These are phyloP conservation scores for Rhodotorula kratochvilovae DNA, from an alignment of 768 basidiomycete species.

Conservation along the genomic window DNA sequence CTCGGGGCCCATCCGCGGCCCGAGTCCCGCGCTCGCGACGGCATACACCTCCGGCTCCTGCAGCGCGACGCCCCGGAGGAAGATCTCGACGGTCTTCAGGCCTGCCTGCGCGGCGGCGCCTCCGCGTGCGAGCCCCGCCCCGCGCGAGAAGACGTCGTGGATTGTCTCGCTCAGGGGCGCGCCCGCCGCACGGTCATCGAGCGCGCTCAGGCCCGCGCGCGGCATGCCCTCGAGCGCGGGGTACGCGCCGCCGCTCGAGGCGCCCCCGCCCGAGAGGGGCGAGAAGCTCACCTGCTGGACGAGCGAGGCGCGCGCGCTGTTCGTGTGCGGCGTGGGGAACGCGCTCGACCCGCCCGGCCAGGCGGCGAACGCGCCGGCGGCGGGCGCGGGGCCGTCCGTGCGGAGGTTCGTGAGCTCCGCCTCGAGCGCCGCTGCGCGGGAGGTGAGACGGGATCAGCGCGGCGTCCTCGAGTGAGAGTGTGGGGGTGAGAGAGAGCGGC, in stretches of 20 bases:
- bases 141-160: not conserved
- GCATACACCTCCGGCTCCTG: not conserved
- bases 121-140: not conserved
- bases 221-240: not conserved
- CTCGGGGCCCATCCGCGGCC: not conserved
- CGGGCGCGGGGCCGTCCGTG: no score
- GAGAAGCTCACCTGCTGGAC: not conserved
- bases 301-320: not conserved
- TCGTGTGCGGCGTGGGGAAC: no score
- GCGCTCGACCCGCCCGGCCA: not conserved
- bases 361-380: not conserved
- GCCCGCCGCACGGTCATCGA: not conserved
- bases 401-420: not conserved
- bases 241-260: not conserved
- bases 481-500: not conserved
- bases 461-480: rapidly evolving
- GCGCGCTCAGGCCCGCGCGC: not conserved
- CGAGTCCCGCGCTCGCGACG: not conserved
- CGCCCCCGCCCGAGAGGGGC: not conserved
- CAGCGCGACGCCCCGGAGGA: not conserved
- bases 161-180: not conserved
- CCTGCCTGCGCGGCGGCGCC: not conserved
- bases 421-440: slow-evolving; percentile 1
- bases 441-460: not conserved
- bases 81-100: not conserved